Percentiles rank a stretch among this genome's conserved stretches.
Conservation (phyloP, 23 red algal species). For the Gracilaria domingensis region DNA sequence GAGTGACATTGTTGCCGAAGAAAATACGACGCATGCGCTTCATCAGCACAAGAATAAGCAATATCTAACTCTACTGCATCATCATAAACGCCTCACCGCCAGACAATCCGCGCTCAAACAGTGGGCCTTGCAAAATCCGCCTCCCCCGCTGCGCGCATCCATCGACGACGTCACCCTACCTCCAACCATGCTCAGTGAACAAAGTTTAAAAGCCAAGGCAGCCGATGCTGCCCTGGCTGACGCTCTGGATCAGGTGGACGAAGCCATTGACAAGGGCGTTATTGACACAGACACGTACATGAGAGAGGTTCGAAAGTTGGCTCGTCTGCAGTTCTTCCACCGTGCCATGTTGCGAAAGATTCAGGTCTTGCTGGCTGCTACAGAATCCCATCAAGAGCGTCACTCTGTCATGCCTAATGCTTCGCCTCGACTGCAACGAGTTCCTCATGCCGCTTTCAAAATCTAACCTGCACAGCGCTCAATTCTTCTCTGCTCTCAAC, state of each 20-base stretch:
- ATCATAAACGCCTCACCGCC: neutral
- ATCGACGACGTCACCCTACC: slow-evolving; percentile 9
- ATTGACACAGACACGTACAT: slow-evolving; percentile 55
- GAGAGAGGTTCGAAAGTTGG: slow-evolving; percentile 54
- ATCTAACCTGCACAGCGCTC: slow-evolving; percentile 4
- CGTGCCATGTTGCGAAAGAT: slow-evolving; percentile 42
- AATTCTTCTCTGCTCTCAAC: neutral
- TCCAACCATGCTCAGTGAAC: slow-evolving; percentile 32
- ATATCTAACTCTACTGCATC: neutral
- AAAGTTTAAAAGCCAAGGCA: slow-evolving; percentile 22
- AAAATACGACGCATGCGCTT: slow-evolving; percentile 13
- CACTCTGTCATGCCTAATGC: slow-evolving; percentile 1
- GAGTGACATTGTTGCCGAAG: slow-evolving; percentile 24
- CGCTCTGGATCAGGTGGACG: slow-evolving; percentile 53
- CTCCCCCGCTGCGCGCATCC: neutral
- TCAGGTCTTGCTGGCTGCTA: neutral
- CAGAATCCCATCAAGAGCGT: neutral
- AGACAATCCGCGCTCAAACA: neutral
- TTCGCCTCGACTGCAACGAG: slow-evolving; percentile 14
- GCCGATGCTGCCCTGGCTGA: slow-evolving; percentile 39
- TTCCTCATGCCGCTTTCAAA: slow-evolving; percentile 20
- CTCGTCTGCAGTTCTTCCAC: slow-evolving; percentile 61
- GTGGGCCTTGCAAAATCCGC: slow-evolving; percentile 7
- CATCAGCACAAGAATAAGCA: slow-evolving; percentile 7
- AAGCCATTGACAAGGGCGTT: slow-evolving; percentile 57